Percentiles rank a stretch among this genome's conserved stretches.
These are phyloP conservation scores for Blumeriella jaapii DNA, from an alignment of 2,329 filamentous ascomycete genomes.

Conservation along the genomic window DNA sequence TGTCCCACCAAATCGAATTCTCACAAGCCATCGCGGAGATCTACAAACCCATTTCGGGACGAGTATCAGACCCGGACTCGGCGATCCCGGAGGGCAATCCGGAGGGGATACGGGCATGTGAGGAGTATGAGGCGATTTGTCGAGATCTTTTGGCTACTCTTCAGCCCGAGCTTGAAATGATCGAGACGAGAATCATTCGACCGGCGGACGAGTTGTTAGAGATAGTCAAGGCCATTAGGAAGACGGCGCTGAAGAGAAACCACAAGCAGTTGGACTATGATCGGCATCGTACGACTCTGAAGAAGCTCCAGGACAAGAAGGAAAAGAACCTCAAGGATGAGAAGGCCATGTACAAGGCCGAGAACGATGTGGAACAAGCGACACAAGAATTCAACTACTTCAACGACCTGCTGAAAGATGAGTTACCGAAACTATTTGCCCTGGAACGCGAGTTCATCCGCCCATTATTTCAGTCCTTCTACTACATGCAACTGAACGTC, in stretches of 20 bases:
- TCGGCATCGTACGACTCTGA: conserved; percentile 67
- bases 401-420: conserved; percentile 93
- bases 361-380: conserved; percentile 79
- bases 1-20: conserved; percentile 95
- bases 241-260: conserved; percentile 77
- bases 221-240: conserved; percentile 90
- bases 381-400: conserved; percentile 97
- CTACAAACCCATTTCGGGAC: conserved; percentile 95
- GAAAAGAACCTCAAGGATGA: conserved; percentile 94
- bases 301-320: conserved; percentile 96
- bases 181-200: conserved; percentile 79
- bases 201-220: conserved; percentile 89
- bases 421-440: conserved; percentile 80
- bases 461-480: conserved; percentile 96
- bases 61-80: conserved; percentile 84
- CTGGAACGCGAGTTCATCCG: conserved; percentile 93
- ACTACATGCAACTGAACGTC: conserved; percentile 99
- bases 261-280: conserved; percentile 98
- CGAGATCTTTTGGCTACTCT: conserved; percentile 81
- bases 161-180: conserved; percentile 92
- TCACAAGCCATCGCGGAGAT: conserved; percentile 92
- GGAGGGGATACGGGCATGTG: conserved; percentile 87
- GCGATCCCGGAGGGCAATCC: conserved; percentile 74
- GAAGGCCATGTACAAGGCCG: conserved; percentile 91
- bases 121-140: conserved; percentile 90